Conservation (phyloP, 805 yeast genomes). For the Alloascoidea hylecoeti region DNA sequence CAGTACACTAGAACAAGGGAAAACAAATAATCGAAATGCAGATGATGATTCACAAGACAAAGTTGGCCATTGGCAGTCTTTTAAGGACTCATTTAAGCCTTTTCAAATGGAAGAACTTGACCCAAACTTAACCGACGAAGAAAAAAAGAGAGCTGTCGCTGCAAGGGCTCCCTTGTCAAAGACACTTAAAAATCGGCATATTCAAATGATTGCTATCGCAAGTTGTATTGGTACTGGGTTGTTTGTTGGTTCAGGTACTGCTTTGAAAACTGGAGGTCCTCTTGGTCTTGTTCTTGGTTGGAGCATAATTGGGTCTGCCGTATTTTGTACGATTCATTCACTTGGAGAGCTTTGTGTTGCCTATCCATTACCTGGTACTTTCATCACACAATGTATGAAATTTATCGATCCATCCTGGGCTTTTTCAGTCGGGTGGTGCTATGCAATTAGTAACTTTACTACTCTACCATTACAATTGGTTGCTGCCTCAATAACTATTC, state of each 20-base stretch:
- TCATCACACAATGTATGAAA: constrained; percentile 33
- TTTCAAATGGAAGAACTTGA: background rate
- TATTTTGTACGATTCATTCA: constrained; percentile 45
- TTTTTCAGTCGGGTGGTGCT: constrained; percentile 36
- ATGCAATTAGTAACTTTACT: constrained; percentile 41
- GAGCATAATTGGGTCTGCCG: constrained; percentile 36
- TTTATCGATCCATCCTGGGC: constrained; percentile 43
- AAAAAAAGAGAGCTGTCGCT: too few relatives aligned
- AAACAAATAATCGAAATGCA: too few relatives aligned
- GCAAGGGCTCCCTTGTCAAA: constrained; percentile 37
- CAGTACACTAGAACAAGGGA: too few relatives aligned
- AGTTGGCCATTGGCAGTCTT: constrained; percentile 16
- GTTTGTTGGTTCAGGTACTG: constrained; percentile 50
- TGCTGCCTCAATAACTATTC: constrained; percentile 42
- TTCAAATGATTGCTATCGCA: too few relatives aligned
- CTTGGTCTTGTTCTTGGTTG: constrained; percentile 47
- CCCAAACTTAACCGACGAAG: too few relatives aligned
- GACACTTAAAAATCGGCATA: constrained; percentile 43
- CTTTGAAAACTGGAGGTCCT: constrained; percentile 48
- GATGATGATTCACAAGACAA: too few relatives aligned
- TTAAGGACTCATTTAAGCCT: constrained; percentile 25
- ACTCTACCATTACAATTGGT: constrained; percentile 45
- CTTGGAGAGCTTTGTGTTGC: constrained; percentile 39
- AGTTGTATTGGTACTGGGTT: constrained; percentile 57
- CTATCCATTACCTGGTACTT: constrained; percentile 39